phyloP scores from a whole-genome alignment of 306 rosid genomes.

The Vicia faba region DNA sequence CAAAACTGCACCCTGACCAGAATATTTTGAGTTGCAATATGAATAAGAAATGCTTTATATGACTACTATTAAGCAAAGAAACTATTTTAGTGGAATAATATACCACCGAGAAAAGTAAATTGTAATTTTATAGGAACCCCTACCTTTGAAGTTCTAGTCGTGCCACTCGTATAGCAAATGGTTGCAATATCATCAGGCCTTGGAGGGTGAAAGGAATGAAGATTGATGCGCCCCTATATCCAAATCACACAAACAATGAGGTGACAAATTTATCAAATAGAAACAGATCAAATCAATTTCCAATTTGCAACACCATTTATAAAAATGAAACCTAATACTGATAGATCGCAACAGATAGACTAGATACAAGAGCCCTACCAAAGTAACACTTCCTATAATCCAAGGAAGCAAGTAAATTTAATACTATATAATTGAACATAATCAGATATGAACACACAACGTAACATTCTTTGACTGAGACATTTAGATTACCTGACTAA shows the following conservation, averaged over 20 bases:
- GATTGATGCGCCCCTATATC: conserved; percentile 72
- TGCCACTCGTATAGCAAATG: conserved; percentile 97
- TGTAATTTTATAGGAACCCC: conserved; percentile 14
- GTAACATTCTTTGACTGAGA: conserved; percentile 33
- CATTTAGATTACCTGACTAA: no score
- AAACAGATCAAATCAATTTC: no score
- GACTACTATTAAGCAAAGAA: conserved; percentile 28
- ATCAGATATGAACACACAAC: neutral
- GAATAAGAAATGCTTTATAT: conserved; percentile 21
- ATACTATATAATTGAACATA: neutral
- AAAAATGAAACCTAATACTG: conserved; percentile 20
- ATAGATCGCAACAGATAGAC: conserved; percentile 7
- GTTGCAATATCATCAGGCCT: conserved; percentile 85
- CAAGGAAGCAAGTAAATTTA: conserved; percentile 24
- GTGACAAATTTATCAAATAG: no score
- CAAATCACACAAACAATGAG: no score
- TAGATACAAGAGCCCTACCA: conserved; percentile 22
- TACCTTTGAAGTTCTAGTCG: conserved; percentile 99
- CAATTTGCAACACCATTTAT: conserved; percentile 21
- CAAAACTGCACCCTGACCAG: conserved; percentile 86
- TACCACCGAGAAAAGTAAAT: conserved; percentile 37
- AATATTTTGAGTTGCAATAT: conserved; percentile 39
- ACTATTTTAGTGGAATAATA: conserved; percentile 16
- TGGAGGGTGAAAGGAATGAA: conserved; percentile 80
- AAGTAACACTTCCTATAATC: conserved; percentile 24